Conservation (phyloP, 768 basidiomycete species). For the Tephrocybe sp. region DNA sequence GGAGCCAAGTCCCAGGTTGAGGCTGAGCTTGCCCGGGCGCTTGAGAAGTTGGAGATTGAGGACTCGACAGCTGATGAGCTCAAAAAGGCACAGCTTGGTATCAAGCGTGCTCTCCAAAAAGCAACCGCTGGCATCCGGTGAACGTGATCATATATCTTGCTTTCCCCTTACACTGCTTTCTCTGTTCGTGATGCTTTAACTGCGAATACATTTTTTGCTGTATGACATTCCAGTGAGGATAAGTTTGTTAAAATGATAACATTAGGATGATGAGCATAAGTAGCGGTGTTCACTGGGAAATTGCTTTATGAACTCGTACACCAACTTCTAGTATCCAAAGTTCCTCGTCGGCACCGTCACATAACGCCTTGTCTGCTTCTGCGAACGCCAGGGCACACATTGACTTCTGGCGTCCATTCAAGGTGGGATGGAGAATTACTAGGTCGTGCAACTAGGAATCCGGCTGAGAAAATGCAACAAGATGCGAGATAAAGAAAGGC, state of each 20-base stretch:
- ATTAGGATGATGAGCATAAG: not conserved
- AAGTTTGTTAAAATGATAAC: not conserved
- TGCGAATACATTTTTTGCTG: constrained; percentile 15
- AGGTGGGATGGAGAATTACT: constrained; percentile 75
- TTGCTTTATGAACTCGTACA: constrained; percentile 68
- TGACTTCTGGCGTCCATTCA: constrained; percentile 80
- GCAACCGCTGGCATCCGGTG: constrained; percentile 88
- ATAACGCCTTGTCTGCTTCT: constrained; percentile 93
- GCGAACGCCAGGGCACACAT: constrained; percentile 81
- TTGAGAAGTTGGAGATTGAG: constrained; percentile 98
- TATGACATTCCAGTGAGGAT: not conserved
- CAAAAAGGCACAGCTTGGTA: constrained; percentile 90
- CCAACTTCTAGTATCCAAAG: constrained; percentile 90
- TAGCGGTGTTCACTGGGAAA: constrained; percentile 26
- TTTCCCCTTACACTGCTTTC: constrained; percentile 22
- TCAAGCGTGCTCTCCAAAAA: constrained; percentile 98
- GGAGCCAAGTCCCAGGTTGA: constrained; percentile 94
- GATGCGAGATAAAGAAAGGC: constrained; percentile 20
- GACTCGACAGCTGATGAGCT: constrained; percentile 92
- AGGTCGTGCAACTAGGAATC: constrained; percentile 80
- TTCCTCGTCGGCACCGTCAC: constrained; percentile 97
- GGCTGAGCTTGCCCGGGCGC: constrained; percentile 94
- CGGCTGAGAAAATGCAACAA: not conserved
- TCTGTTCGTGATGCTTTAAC: constrained; percentile 11
- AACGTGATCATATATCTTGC: constrained; percentile 25